A percentile compares a stretch with the other conserved stretches of the same genome.
phyloP scores from a whole-genome alignment of 2,329 filamentous ascomycete species.

The Apiospora aurea region DNA sequence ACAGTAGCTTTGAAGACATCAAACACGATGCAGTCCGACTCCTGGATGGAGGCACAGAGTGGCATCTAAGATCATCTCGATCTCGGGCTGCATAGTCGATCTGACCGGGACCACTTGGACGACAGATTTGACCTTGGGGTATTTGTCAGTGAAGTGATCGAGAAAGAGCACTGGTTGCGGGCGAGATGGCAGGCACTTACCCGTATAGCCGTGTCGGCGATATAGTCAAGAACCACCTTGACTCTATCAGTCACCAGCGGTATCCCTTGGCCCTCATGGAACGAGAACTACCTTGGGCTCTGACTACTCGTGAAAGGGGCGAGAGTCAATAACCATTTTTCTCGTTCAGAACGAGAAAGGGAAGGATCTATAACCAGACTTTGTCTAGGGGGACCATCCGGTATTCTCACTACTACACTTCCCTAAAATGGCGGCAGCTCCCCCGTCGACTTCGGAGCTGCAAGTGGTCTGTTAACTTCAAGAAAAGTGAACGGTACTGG shows the following conservation, averaged over 20 bases:
- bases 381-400: too few species aligned
- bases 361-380: too few species aligned
- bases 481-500: neutral
- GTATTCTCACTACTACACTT: too few species aligned
- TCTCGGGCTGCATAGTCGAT: too few species aligned
- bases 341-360: too few species aligned
- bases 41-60: constrained; percentile 66
- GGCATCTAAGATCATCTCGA: too few species aligned
- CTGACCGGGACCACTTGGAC: too few species aligned
- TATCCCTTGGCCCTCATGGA: neutral
- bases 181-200: neutral
- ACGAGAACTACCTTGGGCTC: neutral
- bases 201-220: neutral
- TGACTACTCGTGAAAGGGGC: neutral
- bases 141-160: neutral
- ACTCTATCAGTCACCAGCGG: neutral
- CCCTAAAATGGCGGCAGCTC: too few species aligned
- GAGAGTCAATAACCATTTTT: neutral
- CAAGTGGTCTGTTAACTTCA: neutral
- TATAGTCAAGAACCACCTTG: neutral
- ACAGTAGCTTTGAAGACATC: constrained; percentile 82
- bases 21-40: constrained; percentile 63
- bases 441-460: too few species aligned
- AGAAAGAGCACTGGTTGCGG: neutral
- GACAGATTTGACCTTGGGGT: too few species aligned